Evolutionary conservation across 2,329 filamentous ascomycete species (phyloP).

Genomic region (Anisogramma anomala): DNA sequence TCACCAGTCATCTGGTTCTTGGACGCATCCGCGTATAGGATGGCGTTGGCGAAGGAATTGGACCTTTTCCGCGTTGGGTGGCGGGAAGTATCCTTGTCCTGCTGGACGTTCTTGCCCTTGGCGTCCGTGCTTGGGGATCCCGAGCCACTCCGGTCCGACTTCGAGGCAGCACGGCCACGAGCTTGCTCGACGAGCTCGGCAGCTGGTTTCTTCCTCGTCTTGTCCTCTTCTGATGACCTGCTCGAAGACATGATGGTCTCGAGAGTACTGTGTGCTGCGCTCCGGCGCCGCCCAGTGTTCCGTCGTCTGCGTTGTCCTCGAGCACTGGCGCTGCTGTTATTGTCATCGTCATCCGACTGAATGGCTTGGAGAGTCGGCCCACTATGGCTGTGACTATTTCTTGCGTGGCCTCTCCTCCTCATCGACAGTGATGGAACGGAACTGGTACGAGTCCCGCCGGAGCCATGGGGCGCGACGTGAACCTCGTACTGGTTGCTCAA

Average conservation of each 20-base stretch:
- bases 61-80: slow-evolving; percentile 24
- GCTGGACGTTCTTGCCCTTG: slow-evolving; percentile 15
- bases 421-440: slow-evolving; percentile 14
- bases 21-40: slow-evolving; percentile 30
- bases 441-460: slow-evolving; percentile 36
- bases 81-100: slow-evolving; percentile 8
- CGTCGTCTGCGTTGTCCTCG: slow-evolving; percentile 30
- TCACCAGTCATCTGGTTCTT: slow-evolving; percentile 24
- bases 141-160: slow-evolving; percentile 20
- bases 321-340: slow-evolving; percentile 25
- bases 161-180: slow-evolving; percentile 34
- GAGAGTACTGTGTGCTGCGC: slow-evolving; percentile 48
- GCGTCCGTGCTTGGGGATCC: slow-evolving; percentile 17
- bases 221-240: slow-evolving; percentile 51
- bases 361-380: slow-evolving; percentile 48
- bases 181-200: slow-evolving; percentile 44
- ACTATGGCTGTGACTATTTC: slow-evolving; percentile 21
- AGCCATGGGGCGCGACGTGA: slow-evolving; percentile 51
- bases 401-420: slow-evolving; percentile 16
- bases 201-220: slow-evolving; percentile 47
- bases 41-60: slow-evolving; percentile 33
- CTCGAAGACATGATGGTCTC: slow-evolving; percentile 58
- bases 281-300: slow-evolving; percentile 33
- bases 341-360: slow-evolving; percentile 45
- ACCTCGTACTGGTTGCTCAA: slow-evolving; percentile 57